A percentile compares a stretch with the other conserved stretches of the same genome.
These are phyloP conservation scores for Podosphaera fusca DNA, from an alignment of 2,329 filamentous ascomycete genomes.

Conservation along the genomic window DNA sequence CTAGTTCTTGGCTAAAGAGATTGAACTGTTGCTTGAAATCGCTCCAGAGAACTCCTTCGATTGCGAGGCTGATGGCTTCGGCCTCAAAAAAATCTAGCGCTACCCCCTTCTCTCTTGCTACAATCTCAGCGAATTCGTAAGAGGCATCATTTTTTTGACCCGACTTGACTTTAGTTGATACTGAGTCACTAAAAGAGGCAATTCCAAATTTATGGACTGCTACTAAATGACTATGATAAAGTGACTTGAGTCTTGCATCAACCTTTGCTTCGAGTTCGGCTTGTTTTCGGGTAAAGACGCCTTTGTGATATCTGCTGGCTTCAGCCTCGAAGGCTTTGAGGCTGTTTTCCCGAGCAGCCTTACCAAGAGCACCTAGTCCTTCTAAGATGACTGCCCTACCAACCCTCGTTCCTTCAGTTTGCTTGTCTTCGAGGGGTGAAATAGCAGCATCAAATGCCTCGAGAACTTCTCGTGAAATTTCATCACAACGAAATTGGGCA, in stretches of 20 bases:
- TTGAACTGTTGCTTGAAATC: constrained; percentile 60
- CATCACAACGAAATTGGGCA: constrained; percentile 92
- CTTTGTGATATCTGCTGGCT: constrained; percentile 90
- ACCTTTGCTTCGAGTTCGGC: constrained; percentile 69
- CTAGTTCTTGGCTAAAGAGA: constrained; percentile 73
- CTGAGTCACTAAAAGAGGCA: constrained; percentile 62
- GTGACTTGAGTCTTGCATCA: constrained; percentile 63
- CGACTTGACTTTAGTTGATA: constrained; percentile 64
- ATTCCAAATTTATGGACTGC: constrained; percentile 82
- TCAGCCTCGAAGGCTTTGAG: constrained; percentile 73
- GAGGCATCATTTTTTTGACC: constrained; percentile 77
- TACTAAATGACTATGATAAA: constrained; percentile 72
- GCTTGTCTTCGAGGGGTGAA: constrained; percentile 62
- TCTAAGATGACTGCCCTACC: constrained; percentile 52
- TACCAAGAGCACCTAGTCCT: constrained; percentile 53
- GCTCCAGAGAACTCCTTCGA: constrained; percentile 69
- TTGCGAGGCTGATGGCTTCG: constrained; percentile 49
- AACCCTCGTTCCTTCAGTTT: constrained; percentile 48
- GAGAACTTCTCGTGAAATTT: constrained; percentile 78
- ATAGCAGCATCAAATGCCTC: constrained; percentile 65
- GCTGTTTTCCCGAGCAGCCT: constrained; percentile 44
- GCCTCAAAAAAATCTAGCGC: constrained; percentile 52
- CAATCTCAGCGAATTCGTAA: constrained; percentile 93
- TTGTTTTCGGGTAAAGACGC: constrained; percentile 69
- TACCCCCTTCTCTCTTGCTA: constrained; percentile 56